phyloP scores from a whole-genome alignment of 129 eudicot genomes.

The Gnaphalium uliginosum region DNA sequence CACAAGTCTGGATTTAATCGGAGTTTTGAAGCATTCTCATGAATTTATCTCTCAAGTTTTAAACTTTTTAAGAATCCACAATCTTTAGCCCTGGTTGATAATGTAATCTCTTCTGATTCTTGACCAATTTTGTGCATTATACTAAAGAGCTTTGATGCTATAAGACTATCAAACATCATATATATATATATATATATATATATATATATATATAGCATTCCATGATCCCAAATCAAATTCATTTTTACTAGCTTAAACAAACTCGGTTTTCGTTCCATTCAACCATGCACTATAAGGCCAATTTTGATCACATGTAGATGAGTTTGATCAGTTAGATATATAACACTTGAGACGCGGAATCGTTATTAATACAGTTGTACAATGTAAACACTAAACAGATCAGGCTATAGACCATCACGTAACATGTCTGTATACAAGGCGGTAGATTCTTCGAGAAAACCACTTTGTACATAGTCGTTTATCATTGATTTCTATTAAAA shows the following conservation, averaged over 20 bases:
- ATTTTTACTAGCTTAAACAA: too few relatives aligned
- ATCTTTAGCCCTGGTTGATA: slow-evolving; percentile 41
- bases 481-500: slow-evolving; percentile 53
- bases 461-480: slow-evolving; percentile 40
- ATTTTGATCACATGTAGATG: too few relatives aligned
- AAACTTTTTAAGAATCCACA: slow-evolving; percentile 31
- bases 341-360: too few relatives aligned
- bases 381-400: too few relatives aligned
- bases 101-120: slow-evolving; percentile 42
- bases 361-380: too few relatives aligned
- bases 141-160: slow-evolving; percentile 41
- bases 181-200: too few relatives aligned
- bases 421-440: slow-evolving; percentile 15
- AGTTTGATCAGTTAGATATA: too few relatives aligned
- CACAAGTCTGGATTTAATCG: slow-evolving; percentile 31
- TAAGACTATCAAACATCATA: slow-evolving; percentile 39
- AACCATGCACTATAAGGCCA: slow-evolving; percentile 1
- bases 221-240: slow-evolving; percentile 45
- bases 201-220: too few relatives aligned
- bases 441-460: slow-evolving; percentile 47
- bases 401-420: too few relatives aligned
- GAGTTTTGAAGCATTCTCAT: slow-evolving; percentile 33
- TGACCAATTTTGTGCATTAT: slow-evolving; percentile 39
- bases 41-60: slow-evolving; percentile 41
- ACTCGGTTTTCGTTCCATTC: slow-evolving; percentile 30